Percentiles rank a stretch among this genome's conserved stretches.
Evolutionary conservation across 140 eudicot genomes (phyloP).

Genomic region (Cichorium intybus): DNA sequence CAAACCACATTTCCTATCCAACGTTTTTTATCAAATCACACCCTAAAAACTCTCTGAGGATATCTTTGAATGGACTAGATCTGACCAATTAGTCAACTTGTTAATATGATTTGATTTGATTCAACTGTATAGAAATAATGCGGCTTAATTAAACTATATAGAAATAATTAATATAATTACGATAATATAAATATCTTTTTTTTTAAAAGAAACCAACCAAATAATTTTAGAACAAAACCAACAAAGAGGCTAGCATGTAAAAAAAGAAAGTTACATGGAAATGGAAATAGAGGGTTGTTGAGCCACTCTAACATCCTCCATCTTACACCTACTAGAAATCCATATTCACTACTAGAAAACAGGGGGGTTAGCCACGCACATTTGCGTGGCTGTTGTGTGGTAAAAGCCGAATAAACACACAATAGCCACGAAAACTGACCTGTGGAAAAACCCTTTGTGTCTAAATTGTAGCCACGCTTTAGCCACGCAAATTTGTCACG

Average conservation of each 20-base stretch:
- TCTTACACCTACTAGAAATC: too few species aligned
- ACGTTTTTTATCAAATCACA: constrained; percentile 9
- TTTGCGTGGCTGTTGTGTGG: too few species aligned
- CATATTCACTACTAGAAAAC: too few species aligned
- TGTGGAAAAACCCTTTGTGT: too few species aligned
- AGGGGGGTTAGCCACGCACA: too few species aligned
- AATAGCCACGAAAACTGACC: too few species aligned
- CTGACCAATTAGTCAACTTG: constrained; percentile 4
- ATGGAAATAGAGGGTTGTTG: too few species aligned
- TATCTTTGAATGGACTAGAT: constrained; percentile 8
- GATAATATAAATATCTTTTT: background rate
- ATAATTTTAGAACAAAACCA: background rate
- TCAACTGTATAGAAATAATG: background rate
- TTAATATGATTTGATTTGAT: background rate
- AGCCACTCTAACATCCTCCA: background rate
- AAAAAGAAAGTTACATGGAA: background rate
- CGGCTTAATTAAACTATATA: too few species aligned
- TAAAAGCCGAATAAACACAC: too few species aligned
- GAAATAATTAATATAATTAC: background rate
- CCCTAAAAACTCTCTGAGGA: constrained; percentile 6
- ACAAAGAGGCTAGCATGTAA: background rate
- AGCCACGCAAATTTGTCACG: too few species aligned
- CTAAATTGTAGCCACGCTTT: too few species aligned
- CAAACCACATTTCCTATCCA: constrained; percentile 1
- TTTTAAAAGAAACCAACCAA: background rate